phyloP scores from a whole-genome alignment of 163 green algal genomes.

The Picocystis sp. region DNA sequence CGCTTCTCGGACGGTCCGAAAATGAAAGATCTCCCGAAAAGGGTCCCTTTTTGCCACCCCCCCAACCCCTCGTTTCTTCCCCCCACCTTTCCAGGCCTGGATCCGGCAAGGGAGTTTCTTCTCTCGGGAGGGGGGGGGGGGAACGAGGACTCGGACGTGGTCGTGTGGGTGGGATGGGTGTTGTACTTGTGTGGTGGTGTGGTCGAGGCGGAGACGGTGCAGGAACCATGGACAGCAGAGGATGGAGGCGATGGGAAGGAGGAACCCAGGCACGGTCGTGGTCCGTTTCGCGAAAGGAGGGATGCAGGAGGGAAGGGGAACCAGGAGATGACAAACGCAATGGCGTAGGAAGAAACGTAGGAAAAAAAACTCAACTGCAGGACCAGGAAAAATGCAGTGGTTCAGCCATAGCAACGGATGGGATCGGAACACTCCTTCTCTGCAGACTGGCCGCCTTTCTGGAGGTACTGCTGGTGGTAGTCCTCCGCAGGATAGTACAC shows the following conservation, averaged over 20 bases:
- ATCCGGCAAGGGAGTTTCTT: background rate
- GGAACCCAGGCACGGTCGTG: no score
- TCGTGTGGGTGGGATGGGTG: no score
- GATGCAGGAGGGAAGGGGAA: no score
- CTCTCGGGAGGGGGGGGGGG: no score
- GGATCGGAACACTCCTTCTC: slow-evolving; percentile 61
- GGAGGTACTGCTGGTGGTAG: slow-evolving; percentile 70
- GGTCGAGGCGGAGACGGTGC: background rate
- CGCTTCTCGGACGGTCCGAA: background rate
- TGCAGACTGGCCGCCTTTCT: slow-evolving; percentile 60
- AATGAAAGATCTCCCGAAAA: no score
- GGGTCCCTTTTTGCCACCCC: no score
- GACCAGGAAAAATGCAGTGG: slow-evolving; percentile 1
- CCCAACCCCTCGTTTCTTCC: background rate
- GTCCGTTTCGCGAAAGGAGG: no score
- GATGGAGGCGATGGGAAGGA: background rate
- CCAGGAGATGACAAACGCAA: no score
- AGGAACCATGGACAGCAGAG: background rate
- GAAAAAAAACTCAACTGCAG: slow-evolving; percentile 4
- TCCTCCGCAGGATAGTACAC: slow-evolving; percentile 41
- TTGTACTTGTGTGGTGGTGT: no score
- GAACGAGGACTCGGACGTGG: no score
- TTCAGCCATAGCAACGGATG: slow-evolving; percentile 62
- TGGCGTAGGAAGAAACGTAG: no score
- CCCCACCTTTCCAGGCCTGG: no score